Percentiles rank a stretch among this genome's conserved stretches.
phyloP scores from a whole-genome alignment of 345 rosid genomes.

The Sisymbrium altissimum region DNA sequence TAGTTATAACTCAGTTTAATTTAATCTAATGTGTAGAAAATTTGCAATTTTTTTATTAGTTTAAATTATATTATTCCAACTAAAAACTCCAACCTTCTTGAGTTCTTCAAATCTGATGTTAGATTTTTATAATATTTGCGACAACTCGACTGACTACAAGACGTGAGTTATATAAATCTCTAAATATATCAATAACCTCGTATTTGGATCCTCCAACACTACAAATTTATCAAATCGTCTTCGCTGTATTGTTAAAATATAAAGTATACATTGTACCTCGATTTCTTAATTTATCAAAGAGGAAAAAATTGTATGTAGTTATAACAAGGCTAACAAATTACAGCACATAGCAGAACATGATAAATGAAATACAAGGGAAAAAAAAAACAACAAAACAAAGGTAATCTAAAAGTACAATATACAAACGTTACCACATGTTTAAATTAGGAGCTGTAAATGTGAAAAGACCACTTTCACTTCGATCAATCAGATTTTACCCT shows the following conservation, averaged over 20 bases:
- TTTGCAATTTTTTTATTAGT: not conserved
- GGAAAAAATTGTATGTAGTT: too few species aligned
- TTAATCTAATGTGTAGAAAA: not conserved
- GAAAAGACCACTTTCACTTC: slow-evolving; percentile 63
- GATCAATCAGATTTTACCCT: slow-evolving; percentile 24
- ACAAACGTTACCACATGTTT: slow-evolving; percentile 29
- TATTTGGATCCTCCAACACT: not conserved
- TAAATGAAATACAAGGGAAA: not conserved
- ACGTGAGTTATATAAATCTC: not conserved
- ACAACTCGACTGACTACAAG: not conserved
- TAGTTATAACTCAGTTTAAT: not conserved
- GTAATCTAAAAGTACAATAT: slow-evolving; percentile 5
- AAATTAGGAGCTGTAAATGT: slow-evolving; percentile 15
- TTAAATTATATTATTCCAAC: not conserved
- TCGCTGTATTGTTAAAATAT: not conserved
- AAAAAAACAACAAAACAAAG: not conserved
- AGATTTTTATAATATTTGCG: not conserved
- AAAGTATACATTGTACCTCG: not conserved
- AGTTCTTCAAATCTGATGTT: not conserved
- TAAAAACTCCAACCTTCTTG: not conserved
- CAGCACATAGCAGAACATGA: not conserved
- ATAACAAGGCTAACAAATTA: too few species aligned
- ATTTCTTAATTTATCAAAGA: too few species aligned
- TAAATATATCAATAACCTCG: not conserved
- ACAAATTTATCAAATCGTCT: not conserved